Evolutionary conservation across 2,329 filamentous ascomycete species (phyloP).

Genomic region (Alternaria hordeiaustralica): DNA sequence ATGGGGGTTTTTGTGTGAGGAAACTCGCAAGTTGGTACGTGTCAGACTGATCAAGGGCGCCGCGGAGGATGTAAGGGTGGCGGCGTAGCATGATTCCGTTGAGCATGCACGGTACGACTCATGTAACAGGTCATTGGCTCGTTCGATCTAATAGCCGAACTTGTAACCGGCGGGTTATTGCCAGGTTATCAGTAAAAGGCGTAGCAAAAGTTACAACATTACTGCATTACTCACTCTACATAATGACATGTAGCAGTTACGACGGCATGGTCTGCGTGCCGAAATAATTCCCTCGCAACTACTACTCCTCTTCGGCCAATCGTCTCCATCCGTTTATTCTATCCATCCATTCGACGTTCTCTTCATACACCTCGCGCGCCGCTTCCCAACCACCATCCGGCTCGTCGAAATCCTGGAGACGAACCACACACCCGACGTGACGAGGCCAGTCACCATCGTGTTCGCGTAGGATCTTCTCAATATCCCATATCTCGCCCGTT

Average conservation of each 20-base stretch:
- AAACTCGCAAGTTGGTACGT: background rate
- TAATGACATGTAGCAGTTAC: rapidly evolving
- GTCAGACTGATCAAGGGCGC: background rate
- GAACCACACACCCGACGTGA: rapidly evolving
- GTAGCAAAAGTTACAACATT: background rate
- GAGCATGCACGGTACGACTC: background rate
- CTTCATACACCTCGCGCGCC: background rate
- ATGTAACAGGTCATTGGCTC: background rate
- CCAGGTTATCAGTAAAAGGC: background rate
- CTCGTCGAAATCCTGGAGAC: background rate
- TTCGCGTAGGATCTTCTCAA: background rate
- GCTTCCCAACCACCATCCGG: background rate
- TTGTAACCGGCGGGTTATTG: background rate
- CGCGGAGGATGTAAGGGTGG: background rate
- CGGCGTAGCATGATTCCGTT: background rate
- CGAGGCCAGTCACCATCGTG: background rate
- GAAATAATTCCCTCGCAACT: too few relatives aligned
- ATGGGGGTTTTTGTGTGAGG: background rate
- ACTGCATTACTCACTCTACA: background rate
- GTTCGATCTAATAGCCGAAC: background rate
- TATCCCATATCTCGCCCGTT: background rate
- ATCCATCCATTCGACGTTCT: background rate
- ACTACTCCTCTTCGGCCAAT: too few relatives aligned
- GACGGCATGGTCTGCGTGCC: rapidly evolving
- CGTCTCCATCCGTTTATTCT: background rate